phyloP scores from a whole-genome alignment of 2,329 filamentous ascomycete species.

The Chlorencoelia australis region DNA sequence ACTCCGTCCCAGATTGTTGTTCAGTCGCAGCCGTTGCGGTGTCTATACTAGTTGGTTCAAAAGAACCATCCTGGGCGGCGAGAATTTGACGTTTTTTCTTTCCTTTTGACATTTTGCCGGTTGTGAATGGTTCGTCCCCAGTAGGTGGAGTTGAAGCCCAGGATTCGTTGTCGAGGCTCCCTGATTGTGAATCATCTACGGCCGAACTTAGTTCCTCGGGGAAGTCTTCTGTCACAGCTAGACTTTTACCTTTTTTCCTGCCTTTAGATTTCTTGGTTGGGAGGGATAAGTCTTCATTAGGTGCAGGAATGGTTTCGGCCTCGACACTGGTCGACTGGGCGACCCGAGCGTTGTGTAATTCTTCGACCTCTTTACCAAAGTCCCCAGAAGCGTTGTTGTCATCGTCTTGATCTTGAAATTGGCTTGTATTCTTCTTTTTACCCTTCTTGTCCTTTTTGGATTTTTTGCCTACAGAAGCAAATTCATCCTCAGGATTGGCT shows the following conservation, averaged over 20 bases:
- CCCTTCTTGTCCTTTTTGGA: not conserved
- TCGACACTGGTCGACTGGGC: not conserved
- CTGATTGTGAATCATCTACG: too few relatives aligned
- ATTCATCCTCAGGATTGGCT: not conserved
- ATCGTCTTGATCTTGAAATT: conserved; percentile 1
- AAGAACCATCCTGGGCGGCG: too few relatives aligned
- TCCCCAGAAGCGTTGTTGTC: conserved; percentile 1
- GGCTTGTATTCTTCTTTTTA: conserved; percentile 4
- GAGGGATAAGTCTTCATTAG: conserved; percentile 3
- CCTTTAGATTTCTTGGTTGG: conserved; percentile 30
- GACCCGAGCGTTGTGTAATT: too few relatives aligned
- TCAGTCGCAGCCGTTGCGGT: too few relatives aligned
- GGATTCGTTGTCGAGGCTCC: too few relatives aligned
- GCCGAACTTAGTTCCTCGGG: too few relatives aligned
- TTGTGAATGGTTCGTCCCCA: too few relatives aligned
- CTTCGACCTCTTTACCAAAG: conserved; percentile 1
- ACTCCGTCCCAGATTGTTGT: not conserved
- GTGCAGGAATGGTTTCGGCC: not conserved
- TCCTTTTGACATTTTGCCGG: too few relatives aligned
- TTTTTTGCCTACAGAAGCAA: not conserved
- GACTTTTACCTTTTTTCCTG: conserved; percentile 27
- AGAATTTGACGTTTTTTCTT: too few relatives aligned
- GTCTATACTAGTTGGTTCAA: too few relatives aligned
- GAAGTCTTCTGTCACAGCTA: conserved; percentile 1
- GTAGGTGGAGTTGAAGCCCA: too few relatives aligned